Evolutionary conservation across 2,329 filamentous ascomycete genomes (phyloP), one percentile per base, ranked within the genome.

Genomic region (Alternaria sp.): DNA sequence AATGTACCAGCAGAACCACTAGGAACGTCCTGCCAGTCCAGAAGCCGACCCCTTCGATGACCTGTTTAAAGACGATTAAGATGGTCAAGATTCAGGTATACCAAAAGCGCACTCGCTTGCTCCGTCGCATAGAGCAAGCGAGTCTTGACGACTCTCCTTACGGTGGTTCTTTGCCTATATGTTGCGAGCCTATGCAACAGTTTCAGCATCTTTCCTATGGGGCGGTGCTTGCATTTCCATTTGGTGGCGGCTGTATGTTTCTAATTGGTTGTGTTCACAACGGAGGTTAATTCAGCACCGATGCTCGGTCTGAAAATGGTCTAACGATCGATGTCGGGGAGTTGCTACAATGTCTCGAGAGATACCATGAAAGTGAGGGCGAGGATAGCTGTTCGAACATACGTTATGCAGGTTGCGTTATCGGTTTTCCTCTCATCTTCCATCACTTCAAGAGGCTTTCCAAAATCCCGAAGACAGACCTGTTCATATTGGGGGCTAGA

Each of bases 1-100:
- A 69, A 83, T 83, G 75, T 85, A 86, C 71, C 79, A 81, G 68
- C 80, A 82, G 74, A 77, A 79, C 74, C 74, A 77, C 68, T 78
- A 79, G 64, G 21, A 49, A 40, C 30, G 30, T 32, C 19, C 49
- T 52, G 49, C 30, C 49, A 52, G 30, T 40, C 9, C 19, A 40
- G 49, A 52, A 36, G 19, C 49, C 49, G 49, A 52, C 13, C 19
- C 30, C 49, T 13, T 52, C 49, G 28, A 25, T 28, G 8, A 50
- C 28, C 49, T 40, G 45, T 44, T 56, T 44, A 44, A 58, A 26
- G 25, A 32, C 47, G 36, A 54, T 21, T 6, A 49, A 19, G 21
- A 28, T 43, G 36, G 49, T 21, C 9, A 49, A 25, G 21, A 30
- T 44, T 32, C 13, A 59, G 61, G 58, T 58, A 65, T 51, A 47